These are phyloP conservation scores for Globisporangium yorkense DNA, from an alignment of 352 stramenopile species.

Conservation along the genomic window DNA sequence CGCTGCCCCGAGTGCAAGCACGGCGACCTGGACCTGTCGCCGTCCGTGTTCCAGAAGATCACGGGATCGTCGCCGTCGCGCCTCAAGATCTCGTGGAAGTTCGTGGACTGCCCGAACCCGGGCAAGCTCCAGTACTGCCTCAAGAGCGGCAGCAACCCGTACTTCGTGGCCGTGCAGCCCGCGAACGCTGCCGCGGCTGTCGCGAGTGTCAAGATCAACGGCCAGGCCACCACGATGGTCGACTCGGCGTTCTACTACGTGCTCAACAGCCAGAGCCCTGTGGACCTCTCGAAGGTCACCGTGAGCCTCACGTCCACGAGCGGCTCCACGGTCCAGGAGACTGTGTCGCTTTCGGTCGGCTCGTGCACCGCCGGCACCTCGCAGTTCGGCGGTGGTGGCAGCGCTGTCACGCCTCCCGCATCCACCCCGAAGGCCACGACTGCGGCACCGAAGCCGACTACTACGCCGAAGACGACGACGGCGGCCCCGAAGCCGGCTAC, in stretches of 20 bases:
- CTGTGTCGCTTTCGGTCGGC: slow-evolving; percentile 40
- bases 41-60: slow-evolving; percentile 58
- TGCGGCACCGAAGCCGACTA: slow-evolving; percentile 7
- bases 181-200: slow-evolving; percentile 46
- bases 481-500: background rate
- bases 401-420: slow-evolving; percentile 11
- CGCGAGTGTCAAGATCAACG: slow-evolving; percentile 55
- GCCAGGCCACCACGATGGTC: slow-evolving; percentile 48
- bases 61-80: slow-evolving; percentile 54
- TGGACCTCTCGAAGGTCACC: slow-evolving; percentile 34
- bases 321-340: slow-evolving; percentile 48
- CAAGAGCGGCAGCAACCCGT: slow-evolving; percentile 53
- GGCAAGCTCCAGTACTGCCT: slow-evolving; percentile 64
- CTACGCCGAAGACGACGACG: slow-evolving; percentile 9
- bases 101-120: slow-evolving; percentile 56
- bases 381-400: slow-evolving; percentile 29
- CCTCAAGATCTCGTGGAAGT: slow-evolving; percentile 54
- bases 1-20: slow-evolving; percentile 63
- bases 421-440: slow-evolving; percentile 13
- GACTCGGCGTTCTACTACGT: slow-evolving; percentile 67
- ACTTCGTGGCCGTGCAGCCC: slow-evolving; percentile 58
- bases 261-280: slow-evolving; percentile 17
- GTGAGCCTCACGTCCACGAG: slow-evolving; percentile 48
- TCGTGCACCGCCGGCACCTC: slow-evolving; percentile 33
- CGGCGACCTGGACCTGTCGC: slow-evolving; percentile 66